Conservation (phyloP, 2,329 filamentous ascomycete genomes). For the Exophiala mesophila region DNA sequence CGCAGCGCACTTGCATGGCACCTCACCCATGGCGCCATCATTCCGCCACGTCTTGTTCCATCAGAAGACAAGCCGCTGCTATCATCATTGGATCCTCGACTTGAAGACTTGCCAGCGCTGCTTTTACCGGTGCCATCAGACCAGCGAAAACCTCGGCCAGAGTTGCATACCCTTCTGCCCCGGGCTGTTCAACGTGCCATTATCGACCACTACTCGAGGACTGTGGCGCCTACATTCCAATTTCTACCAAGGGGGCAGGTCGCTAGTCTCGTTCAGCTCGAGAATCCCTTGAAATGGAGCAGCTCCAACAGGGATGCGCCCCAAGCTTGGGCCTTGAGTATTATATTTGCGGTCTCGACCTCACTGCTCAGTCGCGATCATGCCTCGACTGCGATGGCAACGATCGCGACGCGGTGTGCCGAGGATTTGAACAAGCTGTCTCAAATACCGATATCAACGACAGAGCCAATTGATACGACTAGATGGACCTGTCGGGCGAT, state of each 20-base stretch:
- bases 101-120: neutral
- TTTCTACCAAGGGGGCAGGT: constrained; percentile 5
- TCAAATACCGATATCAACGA: neutral
- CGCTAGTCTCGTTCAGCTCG: constrained; percentile 2
- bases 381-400: constrained; percentile 4
- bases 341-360: constrained; percentile 13
- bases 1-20: constrained; percentile 4
- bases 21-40: neutral
- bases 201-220: constrained; percentile 10
- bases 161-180: constrained; percentile 11
- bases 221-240: constrained; percentile 3
- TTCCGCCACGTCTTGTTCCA: no score
- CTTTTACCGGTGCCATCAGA: constrained; percentile 2
- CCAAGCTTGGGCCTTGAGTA: constrained; percentile 3
- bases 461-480: neutral
- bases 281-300: constrained; percentile 13
- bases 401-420: constrained; percentile 1
- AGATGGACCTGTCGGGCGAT: constrained; percentile 11
- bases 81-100: neutral
- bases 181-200: constrained; percentile 13
- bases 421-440: constrained; percentile 6
- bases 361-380: constrained; percentile 11
- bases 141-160: constrained; percentile 6
- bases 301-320: constrained; percentile 8
- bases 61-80: constrained; percentile 5